phyloP scores from a whole-genome alignment of 768 basidiomycete genomes.

The Hygrocybe coccinea region DNA sequence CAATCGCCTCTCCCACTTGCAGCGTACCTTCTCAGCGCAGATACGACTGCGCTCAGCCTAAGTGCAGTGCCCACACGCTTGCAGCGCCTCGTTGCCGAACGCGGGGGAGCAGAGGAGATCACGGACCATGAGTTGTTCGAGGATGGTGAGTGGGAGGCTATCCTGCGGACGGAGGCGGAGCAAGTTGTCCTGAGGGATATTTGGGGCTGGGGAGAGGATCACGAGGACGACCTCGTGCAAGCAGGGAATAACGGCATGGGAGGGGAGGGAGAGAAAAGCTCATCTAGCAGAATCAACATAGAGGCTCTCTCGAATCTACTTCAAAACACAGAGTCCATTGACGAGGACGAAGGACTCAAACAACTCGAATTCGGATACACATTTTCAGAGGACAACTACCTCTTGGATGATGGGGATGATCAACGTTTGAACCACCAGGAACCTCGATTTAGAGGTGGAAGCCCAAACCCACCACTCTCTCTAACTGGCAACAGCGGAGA shows the following conservation, averaged over 20 bases:
- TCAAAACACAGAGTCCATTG: slow-evolving; percentile 29
- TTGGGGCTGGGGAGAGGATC: slow-evolving; percentile 28
- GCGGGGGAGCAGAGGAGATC: slow-evolving; percentile 55
- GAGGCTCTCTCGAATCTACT: slow-evolving; percentile 53
- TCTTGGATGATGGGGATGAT: slow-evolving; percentile 6
- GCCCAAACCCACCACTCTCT: too few relatives aligned
- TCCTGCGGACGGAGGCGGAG: slow-evolving; percentile 54
- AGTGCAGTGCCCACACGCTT: slow-evolving; percentile 53
- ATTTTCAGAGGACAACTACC: slow-evolving; percentile 10
- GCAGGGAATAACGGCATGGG: background rate
- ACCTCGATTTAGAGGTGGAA: too few relatives aligned
- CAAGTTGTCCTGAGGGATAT: slow-evolving; percentile 36
- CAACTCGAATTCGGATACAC: slow-evolving; percentile 15
- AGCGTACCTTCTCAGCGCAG: slow-evolving; percentile 52
- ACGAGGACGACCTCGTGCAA: slow-evolving; percentile 2
- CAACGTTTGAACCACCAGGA: background rate
- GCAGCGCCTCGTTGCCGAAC: slow-evolving; percentile 52
- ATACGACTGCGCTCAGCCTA: slow-evolving; percentile 24
- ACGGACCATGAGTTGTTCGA: slow-evolving; percentile 69
- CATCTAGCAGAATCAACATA: slow-evolving; percentile 45
- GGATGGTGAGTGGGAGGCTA: slow-evolving; percentile 59
- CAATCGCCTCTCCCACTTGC: slow-evolving; percentile 26
- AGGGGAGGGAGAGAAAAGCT: slow-evolving; percentile 14
- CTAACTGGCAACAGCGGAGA: slow-evolving; percentile 17
- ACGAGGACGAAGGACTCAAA: slow-evolving; percentile 22